Evolutionary conservation across 371 early-diverging fungal genomes (phyloP).

Genomic region (Coemansia sp.): DNA sequence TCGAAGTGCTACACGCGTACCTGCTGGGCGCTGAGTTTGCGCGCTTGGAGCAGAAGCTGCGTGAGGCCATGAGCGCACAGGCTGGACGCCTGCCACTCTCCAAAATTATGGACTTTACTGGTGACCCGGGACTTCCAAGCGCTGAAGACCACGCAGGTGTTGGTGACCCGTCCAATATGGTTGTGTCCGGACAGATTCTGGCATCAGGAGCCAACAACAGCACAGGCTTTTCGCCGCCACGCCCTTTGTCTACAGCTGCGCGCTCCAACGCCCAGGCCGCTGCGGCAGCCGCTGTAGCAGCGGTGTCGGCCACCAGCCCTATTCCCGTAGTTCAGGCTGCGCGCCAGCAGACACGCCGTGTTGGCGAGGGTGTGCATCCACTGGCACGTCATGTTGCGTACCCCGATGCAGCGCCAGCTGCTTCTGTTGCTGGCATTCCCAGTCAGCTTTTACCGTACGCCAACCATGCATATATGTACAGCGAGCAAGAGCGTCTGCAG

Average conservation of each 20-base stretch:
- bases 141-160: constrained; percentile 33
- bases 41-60: constrained; percentile 41
- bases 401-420: constrained; percentile 10
- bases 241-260: constrained; percentile 31
- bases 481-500: constrained; percentile 60
- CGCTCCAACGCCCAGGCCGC: constrained; percentile 46
- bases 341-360: constrained; percentile 39
- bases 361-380: constrained; percentile 41
- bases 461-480: constrained; percentile 53
- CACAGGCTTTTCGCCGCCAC: constrained; percentile 31
- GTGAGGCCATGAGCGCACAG: constrained; percentile 33
- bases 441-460: constrained; percentile 24
- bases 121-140: constrained; percentile 10
- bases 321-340: constrained; percentile 18
- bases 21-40: constrained; percentile 52
- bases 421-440: constrained; percentile 8
- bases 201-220: constrained; percentile 48
- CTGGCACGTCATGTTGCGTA: constrained; percentile 38
- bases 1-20: constrained; percentile 74
- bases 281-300: constrained; percentile 41
- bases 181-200: constrained; percentile 36
- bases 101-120: constrained; percentile 38
- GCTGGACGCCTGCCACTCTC: constrained; percentile 19
- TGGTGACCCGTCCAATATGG: constrained; percentile 42
- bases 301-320: constrained; percentile 26